Percentiles rank a stretch among this genome's conserved stretches.
Conservation (phyloP, 139 green algal species). For the Volvox africanus region DNA sequence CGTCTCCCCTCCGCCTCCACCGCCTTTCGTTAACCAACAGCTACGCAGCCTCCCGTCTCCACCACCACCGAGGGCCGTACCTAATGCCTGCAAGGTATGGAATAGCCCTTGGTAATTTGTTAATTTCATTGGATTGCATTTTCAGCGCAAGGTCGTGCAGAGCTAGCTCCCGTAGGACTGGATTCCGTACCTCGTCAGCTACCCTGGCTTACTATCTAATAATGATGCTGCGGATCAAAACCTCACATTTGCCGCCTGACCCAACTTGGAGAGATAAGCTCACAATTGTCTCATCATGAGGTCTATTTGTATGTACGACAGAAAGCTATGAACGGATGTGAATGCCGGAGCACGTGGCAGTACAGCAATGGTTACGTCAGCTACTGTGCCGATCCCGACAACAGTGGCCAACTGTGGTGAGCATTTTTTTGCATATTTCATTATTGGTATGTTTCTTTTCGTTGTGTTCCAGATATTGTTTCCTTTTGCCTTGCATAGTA, state of each 20-base stretch:
- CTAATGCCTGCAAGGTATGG: neutral
- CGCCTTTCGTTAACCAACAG: neutral
- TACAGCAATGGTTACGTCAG: neutral
- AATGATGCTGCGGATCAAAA: neutral
- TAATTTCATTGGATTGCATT: neutral
- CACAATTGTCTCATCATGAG: too few species aligned
- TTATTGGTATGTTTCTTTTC: neutral
- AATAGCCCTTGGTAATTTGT: neutral
- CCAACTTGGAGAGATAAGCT: too few species aligned
- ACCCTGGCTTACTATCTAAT: neutral
- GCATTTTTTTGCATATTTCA: neutral
- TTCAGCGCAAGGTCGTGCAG: neutral
- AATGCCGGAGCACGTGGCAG: constrained; percentile 19
- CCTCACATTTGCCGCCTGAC: neutral
- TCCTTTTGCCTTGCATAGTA: neutral
- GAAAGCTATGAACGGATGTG: neutral
- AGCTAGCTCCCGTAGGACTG: too few species aligned
- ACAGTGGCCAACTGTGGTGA: neutral
- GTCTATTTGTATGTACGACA: neutral
- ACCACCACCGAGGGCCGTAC: neutral
- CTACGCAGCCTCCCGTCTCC: neutral
- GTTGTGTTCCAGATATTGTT: too few species aligned
- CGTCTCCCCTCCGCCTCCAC: neutral
- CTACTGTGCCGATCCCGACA: constrained; percentile 11
- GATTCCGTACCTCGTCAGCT: neutral